These are phyloP conservation scores for Thymus mandschuricus DNA, from an alignment of 257 asterid species.

Conservation along the genomic window DNA sequence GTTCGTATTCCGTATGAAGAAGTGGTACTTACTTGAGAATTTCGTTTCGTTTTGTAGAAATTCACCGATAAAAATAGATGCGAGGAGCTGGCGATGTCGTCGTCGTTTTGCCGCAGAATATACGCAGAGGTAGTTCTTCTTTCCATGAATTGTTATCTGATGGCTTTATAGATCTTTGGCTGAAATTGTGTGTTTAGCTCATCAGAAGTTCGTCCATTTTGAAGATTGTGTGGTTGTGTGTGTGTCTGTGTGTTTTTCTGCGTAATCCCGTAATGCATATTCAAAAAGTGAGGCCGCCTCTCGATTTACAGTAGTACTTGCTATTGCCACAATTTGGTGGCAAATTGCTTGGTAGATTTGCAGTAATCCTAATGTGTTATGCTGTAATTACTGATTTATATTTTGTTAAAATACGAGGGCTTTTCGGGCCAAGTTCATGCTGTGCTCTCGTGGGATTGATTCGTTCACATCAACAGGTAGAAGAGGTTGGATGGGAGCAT, in stretches of 20 bases:
- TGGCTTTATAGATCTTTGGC: constrained; percentile 8
- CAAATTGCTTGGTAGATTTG: not conserved
- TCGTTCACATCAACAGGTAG: constrained; percentile 51
- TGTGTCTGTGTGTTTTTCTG: not conserved
- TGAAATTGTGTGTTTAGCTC: not conserved
- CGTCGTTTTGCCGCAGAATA: constrained; percentile 63
- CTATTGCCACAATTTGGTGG: not conserved
- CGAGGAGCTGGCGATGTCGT: constrained; percentile 46
- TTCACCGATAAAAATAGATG: constrained; percentile 36
- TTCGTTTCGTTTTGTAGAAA: constrained; percentile 37
- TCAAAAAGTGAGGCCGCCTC: not conserved
- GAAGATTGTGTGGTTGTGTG: not conserved
- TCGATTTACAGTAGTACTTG: not conserved
- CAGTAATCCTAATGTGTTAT: not conserved
- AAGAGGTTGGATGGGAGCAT: constrained; percentile 87
- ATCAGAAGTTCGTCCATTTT: not conserved
- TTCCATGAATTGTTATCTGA: not conserved
- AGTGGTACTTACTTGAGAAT: not conserved
- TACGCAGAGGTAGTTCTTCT: constrained; percentile 60
- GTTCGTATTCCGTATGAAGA: not conserved
- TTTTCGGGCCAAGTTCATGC: not conserved
- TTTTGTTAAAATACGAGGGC: constrained; percentile 4
- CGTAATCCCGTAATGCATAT: not conserved
- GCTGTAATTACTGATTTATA: not conserved
- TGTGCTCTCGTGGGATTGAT: constrained; percentile 19